These are phyloP conservation scores for Bathelium albidoporum DNA, from an alignment of 495 filamentous ascomycete species.

Conservation along the genomic window DNA sequence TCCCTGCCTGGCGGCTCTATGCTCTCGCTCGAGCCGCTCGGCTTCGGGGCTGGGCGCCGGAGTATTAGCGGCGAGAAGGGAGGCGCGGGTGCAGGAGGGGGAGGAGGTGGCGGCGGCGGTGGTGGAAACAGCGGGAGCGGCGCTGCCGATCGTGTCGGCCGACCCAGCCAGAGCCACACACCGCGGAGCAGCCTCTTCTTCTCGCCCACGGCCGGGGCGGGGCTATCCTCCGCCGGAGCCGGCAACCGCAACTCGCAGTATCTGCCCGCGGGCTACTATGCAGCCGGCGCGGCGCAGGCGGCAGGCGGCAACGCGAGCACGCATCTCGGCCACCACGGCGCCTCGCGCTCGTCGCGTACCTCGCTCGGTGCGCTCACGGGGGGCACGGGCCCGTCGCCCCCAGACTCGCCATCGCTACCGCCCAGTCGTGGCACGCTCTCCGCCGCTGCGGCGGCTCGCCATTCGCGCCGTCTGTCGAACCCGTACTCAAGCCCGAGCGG, in stretches of 20 bases:
- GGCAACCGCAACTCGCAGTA: conserved; percentile 53
- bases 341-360: conserved; percentile 38
- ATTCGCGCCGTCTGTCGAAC: conserved; percentile 18
- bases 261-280: conserved; percentile 88
- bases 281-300: conserved; percentile 49
- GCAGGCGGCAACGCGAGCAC: conserved; percentile 37
- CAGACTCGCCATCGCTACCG: conserved; percentile 56
- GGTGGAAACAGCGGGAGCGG: background rate
- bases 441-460: conserved; percentile 14
- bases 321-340: conserved; percentile 40
- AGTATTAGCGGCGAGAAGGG: conserved; percentile 21
- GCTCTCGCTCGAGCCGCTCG: conserved; percentile 37
- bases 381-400: conserved; percentile 29
- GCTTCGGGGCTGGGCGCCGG: conserved; percentile 32
- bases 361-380: conserved; percentile 27
- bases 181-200: conserved; percentile 69
- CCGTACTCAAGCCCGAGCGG: conserved; percentile 25
- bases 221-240: conserved; percentile 23
- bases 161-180: conserved; percentile 8
- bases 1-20: conserved; percentile 11
- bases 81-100: conserved; percentile 39
- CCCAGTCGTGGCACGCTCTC: conserved; percentile 26
- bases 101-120: background rate
- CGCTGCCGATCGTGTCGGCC: background rate
- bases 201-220: conserved; percentile 73